phyloP scores from a whole-genome alignment of 257 asterid species.

The Scutellaria barbata region DNA sequence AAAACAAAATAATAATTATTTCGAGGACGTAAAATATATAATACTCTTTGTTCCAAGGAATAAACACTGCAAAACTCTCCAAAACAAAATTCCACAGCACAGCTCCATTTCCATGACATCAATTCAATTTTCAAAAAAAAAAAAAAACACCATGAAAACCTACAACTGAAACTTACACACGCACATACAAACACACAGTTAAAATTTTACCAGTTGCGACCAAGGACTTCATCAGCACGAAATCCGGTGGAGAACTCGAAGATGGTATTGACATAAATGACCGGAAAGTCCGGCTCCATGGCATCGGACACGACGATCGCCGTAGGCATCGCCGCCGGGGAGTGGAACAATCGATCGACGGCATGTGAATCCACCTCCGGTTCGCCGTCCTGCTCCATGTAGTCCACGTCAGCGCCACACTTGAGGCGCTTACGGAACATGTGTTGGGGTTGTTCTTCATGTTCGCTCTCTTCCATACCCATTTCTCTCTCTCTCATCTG shows the following conservation, averaged over 20 bases:
- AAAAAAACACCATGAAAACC: not conserved
- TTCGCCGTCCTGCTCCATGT: slow-evolving; percentile 44
- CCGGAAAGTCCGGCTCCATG: slow-evolving; percentile 72
- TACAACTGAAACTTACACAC: not conserved
- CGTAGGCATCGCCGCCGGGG: slow-evolving; percentile 62
- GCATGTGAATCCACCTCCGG: slow-evolving; percentile 37
- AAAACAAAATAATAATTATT: not conserved
- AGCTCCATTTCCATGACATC: slow-evolving; percentile 10
- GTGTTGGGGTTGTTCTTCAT: slow-evolving; percentile 39
- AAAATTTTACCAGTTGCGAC: slow-evolving; percentile 74
- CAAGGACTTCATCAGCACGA: slow-evolving; percentile 89
- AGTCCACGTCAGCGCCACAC: slow-evolving; percentile 39
- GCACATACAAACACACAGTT: not conserved
- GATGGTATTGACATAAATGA: slow-evolving; percentile 74
- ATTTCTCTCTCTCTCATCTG: slow-evolving; percentile 35
- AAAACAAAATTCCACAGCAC: not conserved
- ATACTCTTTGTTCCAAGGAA: not conserved
- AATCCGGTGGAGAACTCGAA: slow-evolving; percentile 83
- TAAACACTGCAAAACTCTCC: slow-evolving; percentile 11
- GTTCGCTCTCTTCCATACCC: slow-evolving; percentile 50
- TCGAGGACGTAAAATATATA: not conserved
- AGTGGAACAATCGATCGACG: slow-evolving; percentile 46
- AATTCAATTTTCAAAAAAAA: not conserved
- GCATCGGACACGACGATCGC: slow-evolving; percentile 86
- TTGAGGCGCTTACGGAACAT: slow-evolving; percentile 56